Percentiles rank a stretch among this genome's conserved stretches.
Evolutionary conservation across 179 eudicot genomes (phyloP).

Genomic region (Heliamphora pulchella): DNA sequence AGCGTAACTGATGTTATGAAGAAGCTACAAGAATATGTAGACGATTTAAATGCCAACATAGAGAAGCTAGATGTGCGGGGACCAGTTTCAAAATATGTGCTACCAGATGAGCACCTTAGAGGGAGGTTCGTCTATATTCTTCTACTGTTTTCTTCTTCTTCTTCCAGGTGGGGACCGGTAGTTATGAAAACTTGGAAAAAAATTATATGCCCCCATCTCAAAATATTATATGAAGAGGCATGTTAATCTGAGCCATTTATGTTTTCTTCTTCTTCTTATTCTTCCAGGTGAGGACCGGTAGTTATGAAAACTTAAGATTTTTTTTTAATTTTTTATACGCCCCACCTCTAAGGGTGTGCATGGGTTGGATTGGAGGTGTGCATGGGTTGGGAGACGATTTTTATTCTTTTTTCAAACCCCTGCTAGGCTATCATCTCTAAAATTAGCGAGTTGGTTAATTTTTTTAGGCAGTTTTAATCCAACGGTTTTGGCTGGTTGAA

Average conservation of each 20-base stretch:
- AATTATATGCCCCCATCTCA: neutral
- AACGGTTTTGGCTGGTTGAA: too few species aligned
- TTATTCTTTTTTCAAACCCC: too few species aligned
- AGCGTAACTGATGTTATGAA: constrained; percentile 68
- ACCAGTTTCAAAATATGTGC: constrained; percentile 86
- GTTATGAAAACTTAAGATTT: neutral
- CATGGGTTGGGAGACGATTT: too few species aligned
- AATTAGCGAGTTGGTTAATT: too few species aligned
- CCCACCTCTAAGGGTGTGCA: too few species aligned
- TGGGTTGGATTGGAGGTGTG: too few species aligned
- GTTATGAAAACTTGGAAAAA: neutral
- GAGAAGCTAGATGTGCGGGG: constrained; percentile 80
- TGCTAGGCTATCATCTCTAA: too few species aligned
- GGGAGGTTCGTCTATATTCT: constrained; percentile 61
- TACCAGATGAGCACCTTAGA: constrained; percentile 68
- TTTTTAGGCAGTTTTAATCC: too few species aligned
- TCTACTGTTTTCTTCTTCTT: constrained; percentile 10
- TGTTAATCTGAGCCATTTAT: neutral
- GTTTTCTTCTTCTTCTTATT: neutral
- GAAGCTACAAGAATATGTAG: constrained; percentile 71
- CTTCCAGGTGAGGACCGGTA: neutral
- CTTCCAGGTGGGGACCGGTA: neutral
- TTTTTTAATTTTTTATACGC: too few species aligned
- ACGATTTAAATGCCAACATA: constrained; percentile 76
- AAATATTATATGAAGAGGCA: constrained; percentile 5